phyloP scores from a whole-genome alignment of 2,329 filamentous ascomycete species.

The Pezicula carpinea region DNA sequence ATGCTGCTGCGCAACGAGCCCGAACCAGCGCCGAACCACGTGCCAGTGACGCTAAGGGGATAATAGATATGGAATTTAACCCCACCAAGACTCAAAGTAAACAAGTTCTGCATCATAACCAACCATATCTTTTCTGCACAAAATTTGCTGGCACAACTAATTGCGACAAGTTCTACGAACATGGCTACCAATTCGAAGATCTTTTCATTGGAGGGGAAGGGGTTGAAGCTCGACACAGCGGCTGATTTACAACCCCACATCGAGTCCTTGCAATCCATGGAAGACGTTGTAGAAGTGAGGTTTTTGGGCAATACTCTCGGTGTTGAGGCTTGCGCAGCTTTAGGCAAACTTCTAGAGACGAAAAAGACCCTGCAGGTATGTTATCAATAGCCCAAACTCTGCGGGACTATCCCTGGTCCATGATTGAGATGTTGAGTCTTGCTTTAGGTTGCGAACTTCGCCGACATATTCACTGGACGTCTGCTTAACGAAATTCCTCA shows the following conservation, averaged over 20 bases:
- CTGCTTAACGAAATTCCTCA: conserved; percentile 90
- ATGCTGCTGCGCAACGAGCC: too few relatives aligned
- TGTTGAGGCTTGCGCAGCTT: conserved; percentile 77
- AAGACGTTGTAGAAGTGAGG: conserved; percentile 77
- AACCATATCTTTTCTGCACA: too few relatives aligned
- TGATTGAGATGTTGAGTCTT: conserved; percentile 3
- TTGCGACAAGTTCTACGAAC: conserved; percentile 1
- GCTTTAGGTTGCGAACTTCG: conserved; percentile 72
- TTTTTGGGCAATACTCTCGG: conserved; percentile 91
- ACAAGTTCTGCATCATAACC: too few relatives aligned
- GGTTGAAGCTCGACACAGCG: conserved; percentile 86
- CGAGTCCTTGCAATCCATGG: conserved; percentile 63
- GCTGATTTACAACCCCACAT: conserved; percentile 84
- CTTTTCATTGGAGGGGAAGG: conserved; percentile 89
- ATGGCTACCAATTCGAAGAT: conserved; percentile 57
- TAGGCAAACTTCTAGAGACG: conserved; percentile 77
- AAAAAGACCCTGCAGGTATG: conserved; percentile 76
- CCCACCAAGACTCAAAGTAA: too few relatives aligned
- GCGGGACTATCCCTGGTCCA: conserved; percentile 8
- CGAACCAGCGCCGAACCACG: too few relatives aligned
- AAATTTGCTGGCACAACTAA: too few relatives aligned
- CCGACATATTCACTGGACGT: conserved; percentile 96
- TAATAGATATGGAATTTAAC: too few relatives aligned
- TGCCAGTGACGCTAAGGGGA: too few relatives aligned
- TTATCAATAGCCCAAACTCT: not conserved